Base-by-base conservation (phyloP, 306 rosid species). In the Senna tora region DNA sequence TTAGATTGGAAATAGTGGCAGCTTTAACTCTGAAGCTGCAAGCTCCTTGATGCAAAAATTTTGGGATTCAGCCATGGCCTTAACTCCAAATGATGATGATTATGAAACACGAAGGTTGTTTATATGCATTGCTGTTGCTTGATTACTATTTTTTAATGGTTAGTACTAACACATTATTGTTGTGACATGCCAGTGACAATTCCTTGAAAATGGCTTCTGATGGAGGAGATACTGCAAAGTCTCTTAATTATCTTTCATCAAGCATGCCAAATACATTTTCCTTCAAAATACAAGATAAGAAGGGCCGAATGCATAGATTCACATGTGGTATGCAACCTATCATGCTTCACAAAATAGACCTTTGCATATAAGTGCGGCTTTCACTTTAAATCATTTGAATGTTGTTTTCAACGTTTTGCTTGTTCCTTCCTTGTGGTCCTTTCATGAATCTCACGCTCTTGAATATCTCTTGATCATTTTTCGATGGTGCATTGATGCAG, bases 61-160 rank as follows among this genome's bases (percentile, higher is more conserved):
- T 77, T 95, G 99, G 99, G 97, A 95, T 81, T 95, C 99, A 53
- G 97, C 99, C 73, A 86, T 95, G 97, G 87, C 93, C 70, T 84
- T 83, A 20, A 68, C 79, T 65, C 87, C 93, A 63, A 77, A 75
- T 80, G 96, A 89, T 2, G 96, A 92, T 11, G 99, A 89, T 0
- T 97, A 94, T 0, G 99, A 95, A 13, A 74, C 87, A 19, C 83
- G 87, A 63, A 95, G 99, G 99, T 90, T 73, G 12, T 62, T 7
- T 67, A 43, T 60, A 67, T 77, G 71, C 68, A 33, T 59, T 43
- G 17, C 9, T 20, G 33, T 72, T 76, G 16, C 25, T 30, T 56
- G 75, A 72, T 72, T 77, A 56, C 42, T 20, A 15, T 34, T 16
- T 63, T 22, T 52, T 25, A 5, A 59, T 10, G 9, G 12, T 17